These are phyloP conservation scores for Tetrapisispora nanseiensis DNA, from an alignment of 805 yeast species.

Conservation along the genomic window DNA sequence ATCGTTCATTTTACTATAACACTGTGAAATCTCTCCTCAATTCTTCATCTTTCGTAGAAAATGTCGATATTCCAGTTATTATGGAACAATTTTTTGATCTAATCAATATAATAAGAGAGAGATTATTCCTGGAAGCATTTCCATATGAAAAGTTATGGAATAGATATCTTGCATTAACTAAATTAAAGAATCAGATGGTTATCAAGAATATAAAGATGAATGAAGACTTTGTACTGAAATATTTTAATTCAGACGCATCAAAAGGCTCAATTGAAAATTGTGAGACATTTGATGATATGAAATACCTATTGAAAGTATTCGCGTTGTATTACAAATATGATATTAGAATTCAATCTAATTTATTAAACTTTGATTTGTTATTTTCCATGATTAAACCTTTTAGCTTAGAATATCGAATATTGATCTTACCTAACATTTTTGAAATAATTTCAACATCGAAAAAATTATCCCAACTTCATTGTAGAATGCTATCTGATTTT, in stretches of 20 bases:
- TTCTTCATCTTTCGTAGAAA: background rate
- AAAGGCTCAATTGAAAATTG: background rate
- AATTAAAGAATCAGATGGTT: background rate
- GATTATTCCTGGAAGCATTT: background rate
- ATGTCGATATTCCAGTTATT: background rate
- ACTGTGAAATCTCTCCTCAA: background rate
- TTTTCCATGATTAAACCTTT: background rate
- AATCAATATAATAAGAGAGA: background rate
- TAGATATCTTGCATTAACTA: background rate
- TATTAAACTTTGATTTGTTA: background rate
- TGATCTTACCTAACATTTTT: background rate
- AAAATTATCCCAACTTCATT: background rate
- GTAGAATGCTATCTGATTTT: slow-evolving; percentile 11
- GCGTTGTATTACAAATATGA: background rate
- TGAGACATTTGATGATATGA: background rate
- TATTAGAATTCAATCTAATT: background rate
- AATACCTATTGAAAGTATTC: background rate
- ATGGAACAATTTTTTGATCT: background rate
- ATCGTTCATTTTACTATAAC: background rate
- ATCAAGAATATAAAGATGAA: no score
- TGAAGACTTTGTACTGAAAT: no score
- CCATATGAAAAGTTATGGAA: background rate
- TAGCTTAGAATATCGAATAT: background rate
- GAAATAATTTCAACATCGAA: background rate
- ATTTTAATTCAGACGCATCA: background rate